Base-by-base conservation (phyloP, 2,329 filamentous ascomycete species). In the Pseudovirgaria hyperparasitica region DNA sequence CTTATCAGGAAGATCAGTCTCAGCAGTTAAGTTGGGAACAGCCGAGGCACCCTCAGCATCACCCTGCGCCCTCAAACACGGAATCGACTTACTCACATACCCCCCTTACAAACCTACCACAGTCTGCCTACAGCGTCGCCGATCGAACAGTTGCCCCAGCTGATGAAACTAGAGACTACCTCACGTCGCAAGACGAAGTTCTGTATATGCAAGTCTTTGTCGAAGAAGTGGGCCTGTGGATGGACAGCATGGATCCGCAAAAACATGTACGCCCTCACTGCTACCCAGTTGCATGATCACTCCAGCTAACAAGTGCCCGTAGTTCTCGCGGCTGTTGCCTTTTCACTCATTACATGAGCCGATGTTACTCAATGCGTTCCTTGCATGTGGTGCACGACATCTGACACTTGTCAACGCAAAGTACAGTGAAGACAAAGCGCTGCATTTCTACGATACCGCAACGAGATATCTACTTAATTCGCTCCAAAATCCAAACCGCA, bases 131-230 rank as follows among this genome's bases (percentile, higher is more conserved):
- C 33, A 43, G 34, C 29, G 43, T 41, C 23, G 22, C 40, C 19
- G 52, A 56, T 25, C 50, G 49, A 25, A 34, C 37, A 29, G 39
- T 50, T 20, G 57, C 56, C 12, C 57, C 57, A 10, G 47, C 58
- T 13, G 57, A 55, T 30, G 59, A 60, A 27, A 54, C 56, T 16
- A 59, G 71, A 19, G 70, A 80, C 27, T 82, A 72, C 39, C 63
- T 93, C 23, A 75, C 71, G 37, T 72, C 71, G 4, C 69, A 75
- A 7, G 81, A 92, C 31, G 84, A 93, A 48, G 69, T 90, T 0
- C 59, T 77, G n/a, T 85, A 85, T 46, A 82, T 94, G 77, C 82
- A 92, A 50, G 76, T 85, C 0, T 96, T 92, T 48, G 77, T 92
- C 5, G 80, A 92, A 44, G 80, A 93, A 38, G 82, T 96, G 2